Conservation (phyloP, 2,329 filamentous ascomycete genomes). For the Penicillium verrucosum region DNA sequence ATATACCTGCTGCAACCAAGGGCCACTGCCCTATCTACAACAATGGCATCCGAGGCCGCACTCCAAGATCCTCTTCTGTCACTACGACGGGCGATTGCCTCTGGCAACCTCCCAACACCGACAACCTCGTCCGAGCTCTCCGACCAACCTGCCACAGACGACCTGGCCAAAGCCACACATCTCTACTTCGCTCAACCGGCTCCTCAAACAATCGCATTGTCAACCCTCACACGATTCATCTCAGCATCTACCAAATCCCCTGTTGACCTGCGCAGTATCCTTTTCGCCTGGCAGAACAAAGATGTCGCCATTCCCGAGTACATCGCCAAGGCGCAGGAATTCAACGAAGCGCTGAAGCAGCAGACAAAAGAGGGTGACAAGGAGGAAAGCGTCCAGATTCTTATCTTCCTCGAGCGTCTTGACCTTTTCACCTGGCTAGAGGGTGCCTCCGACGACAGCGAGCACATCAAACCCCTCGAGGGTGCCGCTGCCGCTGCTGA, state of each 20-base stretch:
- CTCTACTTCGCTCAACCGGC: slow-evolving; percentile 66
- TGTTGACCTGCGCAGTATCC: slow-evolving; percentile 88
- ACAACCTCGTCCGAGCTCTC: slow-evolving; percentile 65
- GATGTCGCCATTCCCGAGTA: slow-evolving; percentile 88
- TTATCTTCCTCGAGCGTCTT: slow-evolving; percentile 86
- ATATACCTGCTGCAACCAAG: slow-evolving; percentile 20
- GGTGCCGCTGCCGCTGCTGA: slow-evolving; percentile 53
- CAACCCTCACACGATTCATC: slow-evolving; percentile 77
- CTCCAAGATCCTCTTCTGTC: slow-evolving; percentile 74
- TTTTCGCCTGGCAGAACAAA: slow-evolving; percentile 93
- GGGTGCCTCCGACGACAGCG: slow-evolving; percentile 82
- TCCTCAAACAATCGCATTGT: slow-evolving; percentile 64
- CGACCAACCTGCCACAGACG: slow-evolving; percentile 57
- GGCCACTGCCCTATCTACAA: slow-evolving; percentile 13
- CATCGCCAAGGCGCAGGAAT: slow-evolving; percentile 73
- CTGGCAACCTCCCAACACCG: slow-evolving; percentile 66
- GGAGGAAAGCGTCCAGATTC: slow-evolving; percentile 70
- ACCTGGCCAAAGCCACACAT: slow-evolving; percentile 73
- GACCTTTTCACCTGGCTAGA: slow-evolving; percentile 93
- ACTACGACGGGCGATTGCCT: slow-evolving; percentile 77
- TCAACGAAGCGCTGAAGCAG: slow-evolving; percentile 70
- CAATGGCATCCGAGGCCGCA: slow-evolving; percentile 57
- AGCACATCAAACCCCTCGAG: slow-evolving; percentile 83
- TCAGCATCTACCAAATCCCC: slow-evolving; percentile 64
- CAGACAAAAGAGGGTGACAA: slow-evolving; percentile 28